Base-by-base conservation (phyloP, 1,139 yeast genomes). In the Hanseniaspora sp. region DNA sequence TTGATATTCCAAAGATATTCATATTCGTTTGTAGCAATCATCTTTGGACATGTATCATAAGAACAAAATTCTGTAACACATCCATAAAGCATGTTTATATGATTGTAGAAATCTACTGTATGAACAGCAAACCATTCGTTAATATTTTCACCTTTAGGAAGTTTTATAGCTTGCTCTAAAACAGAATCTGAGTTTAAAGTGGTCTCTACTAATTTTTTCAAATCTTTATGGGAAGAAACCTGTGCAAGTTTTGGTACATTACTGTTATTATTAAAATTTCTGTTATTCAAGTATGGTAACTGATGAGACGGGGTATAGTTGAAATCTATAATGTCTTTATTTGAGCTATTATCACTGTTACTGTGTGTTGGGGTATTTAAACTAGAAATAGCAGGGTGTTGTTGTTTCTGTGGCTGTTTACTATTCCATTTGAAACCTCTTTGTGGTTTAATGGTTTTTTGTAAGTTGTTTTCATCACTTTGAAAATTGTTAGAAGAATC, bases 51-150 rank as follows among this genome's bases (percentile, higher is more conserved):
- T 1, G 95, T 78, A 18, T 72, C 69, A 1, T 97, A 96, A 0
- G 96, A 86, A 67, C 99, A 92, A 64, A 92, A 90, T 69, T 88
- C 96, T 1, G 98, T 90, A 58, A 94, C 85, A 6, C 97, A 83
- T 12, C 97, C 96, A 64, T 92, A 92, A 7, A 92, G 74, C 98
- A 92, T 92, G 69, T 92, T 92, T 63, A 90, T 83, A 68, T 92
- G 99, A 67, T 90, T 90, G 71, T 86, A 92, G 66, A 92, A 92
- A 66, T 84, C 90, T 17, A 83, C 92, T 39, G 83, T 84, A 65
- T 92, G 96, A 17, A 90, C 95, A 0, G 98, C 98, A 54, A 92
- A 71, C 99, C 99, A 92, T 69, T 92, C 98, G 63, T 85, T 83
- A 53, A 81, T 66, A 63, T 87, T 95, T 67, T 92, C 98, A 59